A percentile compares a stretch with the other conserved stretches of the same genome.
phyloP scores from a whole-genome alignment of 345 rosid species.

The Arabidopsis arenosa region DNA sequence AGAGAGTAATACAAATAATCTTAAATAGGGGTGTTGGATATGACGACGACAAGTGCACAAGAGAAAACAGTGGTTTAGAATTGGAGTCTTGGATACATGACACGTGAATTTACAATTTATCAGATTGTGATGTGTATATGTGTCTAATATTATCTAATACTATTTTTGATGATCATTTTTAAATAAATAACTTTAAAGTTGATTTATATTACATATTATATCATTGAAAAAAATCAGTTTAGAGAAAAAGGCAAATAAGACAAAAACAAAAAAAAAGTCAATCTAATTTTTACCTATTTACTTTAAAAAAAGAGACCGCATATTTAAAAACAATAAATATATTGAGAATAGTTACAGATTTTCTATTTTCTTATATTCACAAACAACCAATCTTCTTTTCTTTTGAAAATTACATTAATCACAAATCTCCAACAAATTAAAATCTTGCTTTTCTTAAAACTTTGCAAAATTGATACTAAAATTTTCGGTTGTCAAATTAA shows the following conservation, averaged over 20 bases:
- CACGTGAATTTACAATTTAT: conserved; percentile 39
- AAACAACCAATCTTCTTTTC: not conserved
- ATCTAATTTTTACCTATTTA: too few relatives aligned
- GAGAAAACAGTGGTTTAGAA: conserved; percentile 59
- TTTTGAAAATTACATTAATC: not conserved
- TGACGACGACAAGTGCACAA: conserved; percentile 78
- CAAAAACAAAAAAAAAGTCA: not conserved
- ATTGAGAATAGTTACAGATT: too few relatives aligned
- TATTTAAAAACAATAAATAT: too few relatives aligned
- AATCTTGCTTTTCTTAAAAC: too few relatives aligned
- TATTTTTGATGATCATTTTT: not conserved
- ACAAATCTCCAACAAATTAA: not conserved
- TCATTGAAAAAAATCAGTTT: too few relatives aligned
- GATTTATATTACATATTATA: too few relatives aligned
- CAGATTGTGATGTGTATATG: conserved; percentile 20
- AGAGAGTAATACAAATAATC: conserved; percentile 50
- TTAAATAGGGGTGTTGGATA: conserved; percentile 72
- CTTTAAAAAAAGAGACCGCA: not conserved
- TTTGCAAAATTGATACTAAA: too few relatives aligned
- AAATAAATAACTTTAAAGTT: not conserved
- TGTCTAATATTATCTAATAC: not conserved
- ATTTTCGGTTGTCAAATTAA: too few relatives aligned
- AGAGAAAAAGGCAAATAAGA: too few relatives aligned
- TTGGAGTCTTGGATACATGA: conserved; percentile 35
- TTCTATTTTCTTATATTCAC: not conserved